Percentiles rank a stretch among this genome's conserved stretches.
phyloP scores from a whole-genome alignment of 108 stramenopile species.

The Aurantiochytrium sp. region DNA sequence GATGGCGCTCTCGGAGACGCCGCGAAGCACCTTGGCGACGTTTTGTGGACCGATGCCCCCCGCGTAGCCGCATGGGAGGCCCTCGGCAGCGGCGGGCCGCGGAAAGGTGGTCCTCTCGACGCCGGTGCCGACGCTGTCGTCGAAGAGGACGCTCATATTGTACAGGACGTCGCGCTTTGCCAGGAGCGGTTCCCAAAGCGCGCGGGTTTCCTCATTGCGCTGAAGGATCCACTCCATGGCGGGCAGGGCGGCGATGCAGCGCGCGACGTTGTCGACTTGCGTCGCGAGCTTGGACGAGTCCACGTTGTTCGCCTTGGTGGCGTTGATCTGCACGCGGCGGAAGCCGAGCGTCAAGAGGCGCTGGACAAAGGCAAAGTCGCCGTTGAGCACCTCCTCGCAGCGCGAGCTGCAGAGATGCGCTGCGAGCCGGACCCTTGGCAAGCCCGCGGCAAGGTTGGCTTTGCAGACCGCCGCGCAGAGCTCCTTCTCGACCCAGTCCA shows the following conservation, averaged over 20 bases:
- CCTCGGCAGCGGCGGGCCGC: background rate
- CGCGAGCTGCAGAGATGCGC: slow-evolving; percentile 81
- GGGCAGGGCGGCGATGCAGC: slow-evolving; percentile 48
- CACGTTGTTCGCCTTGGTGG: slow-evolving; percentile 86
- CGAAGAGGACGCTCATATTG: slow-evolving; percentile 44
- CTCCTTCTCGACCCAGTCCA: slow-evolving; percentile 64
- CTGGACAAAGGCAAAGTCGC: slow-evolving; percentile 63
- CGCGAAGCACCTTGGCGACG: slow-evolving; percentile 56
- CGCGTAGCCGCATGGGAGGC: slow-evolving; percentile 39
- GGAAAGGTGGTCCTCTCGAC: slow-evolving; percentile 30
- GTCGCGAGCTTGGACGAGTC: slow-evolving; percentile 58
- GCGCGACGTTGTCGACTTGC: slow-evolving; percentile 51
- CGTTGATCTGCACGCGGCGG: slow-evolving; percentile 83
- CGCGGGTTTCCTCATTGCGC: slow-evolving; percentile 77
- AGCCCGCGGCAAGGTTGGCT: background rate
- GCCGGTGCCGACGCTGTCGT: slow-evolving; percentile 42
- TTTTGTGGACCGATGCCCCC: slow-evolving; percentile 78
- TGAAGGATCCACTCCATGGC: slow-evolving; percentile 83
- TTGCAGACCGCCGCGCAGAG: slow-evolving; percentile 34
- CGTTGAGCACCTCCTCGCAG: slow-evolving; percentile 74
- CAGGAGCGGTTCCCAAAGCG: slow-evolving; percentile 70
- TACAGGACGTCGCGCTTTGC: background rate
- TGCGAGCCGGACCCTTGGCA: slow-evolving; percentile 62
- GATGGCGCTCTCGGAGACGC: background rate
- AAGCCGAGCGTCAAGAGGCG: slow-evolving; percentile 67